Percentiles rank a stretch among this genome's conserved stretches.
Evolutionary conservation across 169 alveolate species (phyloP).

Genomic region (Ichthyophthirius multifiliis): DNA sequence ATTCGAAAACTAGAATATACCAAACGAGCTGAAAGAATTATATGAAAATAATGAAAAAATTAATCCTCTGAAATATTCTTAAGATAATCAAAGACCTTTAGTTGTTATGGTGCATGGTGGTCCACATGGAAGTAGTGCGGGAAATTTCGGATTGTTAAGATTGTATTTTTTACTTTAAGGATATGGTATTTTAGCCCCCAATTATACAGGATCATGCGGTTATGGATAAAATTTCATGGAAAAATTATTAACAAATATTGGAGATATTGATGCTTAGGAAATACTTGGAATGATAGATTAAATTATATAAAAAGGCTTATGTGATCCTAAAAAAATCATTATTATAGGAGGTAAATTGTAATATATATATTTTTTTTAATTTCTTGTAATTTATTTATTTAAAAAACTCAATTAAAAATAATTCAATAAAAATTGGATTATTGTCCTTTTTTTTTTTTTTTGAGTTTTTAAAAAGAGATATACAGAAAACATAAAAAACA

Average conservation of each 20-base stretch:
- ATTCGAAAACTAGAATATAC: background rate
- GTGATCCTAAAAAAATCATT: background rate
- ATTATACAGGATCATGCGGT: conserved; percentile 31
- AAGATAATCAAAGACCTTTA: conserved; percentile 20
- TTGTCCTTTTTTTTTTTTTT: background rate
- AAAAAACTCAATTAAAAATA: background rate
- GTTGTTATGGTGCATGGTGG: conserved; percentile 37
- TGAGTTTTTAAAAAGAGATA: background rate
- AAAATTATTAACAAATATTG: conserved; percentile 18
- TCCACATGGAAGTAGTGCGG: conserved; percentile 27
- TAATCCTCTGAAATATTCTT: background rate
- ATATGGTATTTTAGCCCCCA: conserved; percentile 17
- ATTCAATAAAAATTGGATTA: background rate
- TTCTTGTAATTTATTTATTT: too few relatives aligned
- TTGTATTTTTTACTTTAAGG: conserved; percentile 19
- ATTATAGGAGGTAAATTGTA: conserved; percentile 15
- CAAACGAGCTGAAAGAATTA: background rate
- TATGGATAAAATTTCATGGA: conserved; percentile 32
- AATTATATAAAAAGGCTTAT: background rate
- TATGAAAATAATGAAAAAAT: conserved; percentile 3
- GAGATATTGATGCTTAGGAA: conserved; percentile 24
- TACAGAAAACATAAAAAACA: too few relatives aligned
- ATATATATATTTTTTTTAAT: background rate
- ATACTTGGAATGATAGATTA: conserved; percentile 22
- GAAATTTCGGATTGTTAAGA: background rate